Evolutionary conservation across 176 grass and related monocot species (phyloP), one percentile per base, ranked within the genome.

Genomic region (Oryza meridionalis): DNA sequence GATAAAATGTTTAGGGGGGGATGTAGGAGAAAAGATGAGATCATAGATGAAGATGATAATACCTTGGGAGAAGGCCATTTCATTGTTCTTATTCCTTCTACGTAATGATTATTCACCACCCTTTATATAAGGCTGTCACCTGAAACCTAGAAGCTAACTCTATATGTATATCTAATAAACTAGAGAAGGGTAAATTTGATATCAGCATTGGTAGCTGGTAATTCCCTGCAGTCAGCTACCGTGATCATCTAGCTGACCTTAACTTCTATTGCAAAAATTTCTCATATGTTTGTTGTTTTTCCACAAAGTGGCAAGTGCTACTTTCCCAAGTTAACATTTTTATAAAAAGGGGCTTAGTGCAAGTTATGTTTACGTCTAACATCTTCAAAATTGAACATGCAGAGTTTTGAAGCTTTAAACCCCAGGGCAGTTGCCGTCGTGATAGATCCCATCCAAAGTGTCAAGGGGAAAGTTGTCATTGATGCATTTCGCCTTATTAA

Each of bases 371-470:
- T 44, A 32, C 15, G 44, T 86, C 65, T 81, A 68, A 86, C 44
- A 75, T 68, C 11, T 70, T 77, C 16, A 22, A 86, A 27, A 45
- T 67, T 65, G 77, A 11, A 43, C 10, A 11, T 92, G 72, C 91
- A 98, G 96, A 98, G 96, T 88, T 98, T 98, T 85, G 96, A 98
- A 88, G 96, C 96, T 67, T 82, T 98, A 78, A 98, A 98, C 84
- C 91, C 96, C 71, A 98, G 96, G 77, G 96, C 93, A 53, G 93
- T 95, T 81, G 96, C 96, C 72, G 96, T 98, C 90, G 93, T 98
- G 63, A 92, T 95, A 90, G 96, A 98, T 38, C 96, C 96, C 44
- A 98, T 98, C 78, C 96, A 98, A 77, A 98, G 96, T 78, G 96
- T 98, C 12, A 95, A 98, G 64, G 96, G 96, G 59, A 98, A 98